Percentiles rank a stretch among this genome's conserved stretches.
Evolutionary conservation across 2,329 filamentous ascomycete species (phyloP).

Genomic region (Zasmidium angulare): DNA sequence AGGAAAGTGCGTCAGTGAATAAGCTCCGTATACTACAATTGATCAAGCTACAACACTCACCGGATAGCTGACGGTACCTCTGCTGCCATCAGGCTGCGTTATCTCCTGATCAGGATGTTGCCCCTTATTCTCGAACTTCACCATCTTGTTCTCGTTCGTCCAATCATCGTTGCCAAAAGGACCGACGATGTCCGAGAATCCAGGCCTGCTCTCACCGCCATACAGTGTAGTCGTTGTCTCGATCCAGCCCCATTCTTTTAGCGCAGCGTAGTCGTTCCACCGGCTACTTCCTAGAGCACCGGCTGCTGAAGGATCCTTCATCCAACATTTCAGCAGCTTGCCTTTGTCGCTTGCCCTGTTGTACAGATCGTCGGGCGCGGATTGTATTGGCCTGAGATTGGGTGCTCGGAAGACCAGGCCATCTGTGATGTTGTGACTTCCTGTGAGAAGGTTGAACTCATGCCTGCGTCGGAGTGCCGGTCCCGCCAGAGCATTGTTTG

Average conservation of each 20-base stretch:
- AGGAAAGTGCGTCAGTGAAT: background rate
- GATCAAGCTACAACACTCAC: background rate
- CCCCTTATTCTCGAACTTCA: background rate
- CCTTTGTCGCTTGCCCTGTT: background rate
- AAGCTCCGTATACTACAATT: background rate
- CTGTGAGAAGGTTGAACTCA: background rate
- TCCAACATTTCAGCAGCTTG: background rate
- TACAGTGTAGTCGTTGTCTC: background rate
- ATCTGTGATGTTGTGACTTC: background rate
- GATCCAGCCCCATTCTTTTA: conserved; percentile 2
- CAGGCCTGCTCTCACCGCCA: background rate
- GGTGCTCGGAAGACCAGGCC: background rate
- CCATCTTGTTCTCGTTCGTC: background rate
- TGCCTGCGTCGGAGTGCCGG: background rate
- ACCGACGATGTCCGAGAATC: background rate
- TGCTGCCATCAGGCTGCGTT: background rate
- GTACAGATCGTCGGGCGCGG: background rate
- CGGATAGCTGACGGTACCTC: background rate
- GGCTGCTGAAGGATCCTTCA: background rate
- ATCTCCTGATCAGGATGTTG: background rate
- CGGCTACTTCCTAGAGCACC: background rate
- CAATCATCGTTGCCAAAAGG: background rate
- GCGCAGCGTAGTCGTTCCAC: background rate
- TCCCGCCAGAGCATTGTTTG: background rate
- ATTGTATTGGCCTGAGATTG: background rate